These are phyloP conservation scores for Ceratocystis papillata DNA, from an alignment of 2,329 filamentous ascomycete species.

Conservation along the genomic window DNA sequence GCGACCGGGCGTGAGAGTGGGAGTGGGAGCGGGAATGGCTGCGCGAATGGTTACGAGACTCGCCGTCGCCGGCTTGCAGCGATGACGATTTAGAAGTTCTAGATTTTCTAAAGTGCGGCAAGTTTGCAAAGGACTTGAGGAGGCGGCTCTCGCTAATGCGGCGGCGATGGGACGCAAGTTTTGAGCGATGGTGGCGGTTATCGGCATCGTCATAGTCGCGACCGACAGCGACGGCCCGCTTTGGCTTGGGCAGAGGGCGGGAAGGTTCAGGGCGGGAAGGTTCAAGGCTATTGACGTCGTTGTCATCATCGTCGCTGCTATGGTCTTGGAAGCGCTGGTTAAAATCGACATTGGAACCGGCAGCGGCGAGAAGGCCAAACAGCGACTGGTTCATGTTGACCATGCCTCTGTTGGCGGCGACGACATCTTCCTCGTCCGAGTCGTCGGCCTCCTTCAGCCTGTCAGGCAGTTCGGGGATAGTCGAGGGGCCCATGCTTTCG, in stretches of 20 bases:
- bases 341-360: slow-evolving; percentile 72
- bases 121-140: slow-evolving; percentile 52
- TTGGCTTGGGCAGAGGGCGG: slow-evolving; percentile 34
- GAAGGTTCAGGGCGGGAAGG: not conserved
- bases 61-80: not conserved
- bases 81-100: slow-evolving; percentile 28
- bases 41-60: not conserved
- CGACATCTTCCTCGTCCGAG: slow-evolving; percentile 40
- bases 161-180: slow-evolving; percentile 1
- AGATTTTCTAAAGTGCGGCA: slow-evolving; percentile 39
- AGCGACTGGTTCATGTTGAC: slow-evolving; percentile 88
- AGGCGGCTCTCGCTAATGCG: slow-evolving; percentile 53
- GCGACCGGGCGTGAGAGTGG: not conserved
- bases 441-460: slow-evolving; percentile 30
- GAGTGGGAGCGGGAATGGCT: not conserved
- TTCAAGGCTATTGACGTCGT: slow-evolving; percentile 27
- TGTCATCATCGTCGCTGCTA: slow-evolving; percentile 72
- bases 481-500: slow-evolving; percentile 14
- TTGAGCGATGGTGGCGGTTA: not conserved
- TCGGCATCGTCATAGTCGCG: not conserved
- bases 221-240: slow-evolving; percentile 28
- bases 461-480: slow-evolving; percentile 1
- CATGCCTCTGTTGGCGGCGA: slow-evolving; percentile 36
- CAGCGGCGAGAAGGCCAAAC: slow-evolving; percentile 83
- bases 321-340: slow-evolving; percentile 67